Percentiles rank a stretch among this genome's conserved stretches.
These are phyloP conservation scores for Dichotomocladium elegans DNA, from an alignment of 371 early-diverging fungal genomes.

Conservation along the genomic window DNA sequence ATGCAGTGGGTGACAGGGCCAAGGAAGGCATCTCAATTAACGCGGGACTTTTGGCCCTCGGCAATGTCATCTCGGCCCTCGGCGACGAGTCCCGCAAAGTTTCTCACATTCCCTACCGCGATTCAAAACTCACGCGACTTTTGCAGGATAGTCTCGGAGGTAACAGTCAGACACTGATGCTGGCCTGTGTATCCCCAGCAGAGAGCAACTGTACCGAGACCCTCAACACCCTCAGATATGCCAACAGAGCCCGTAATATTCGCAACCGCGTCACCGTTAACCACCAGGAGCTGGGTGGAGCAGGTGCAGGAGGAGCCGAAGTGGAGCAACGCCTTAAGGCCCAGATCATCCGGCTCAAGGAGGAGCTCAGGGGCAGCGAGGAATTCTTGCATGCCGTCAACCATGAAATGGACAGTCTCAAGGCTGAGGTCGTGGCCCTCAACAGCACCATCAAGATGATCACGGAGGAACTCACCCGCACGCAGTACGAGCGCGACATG, in stretches of 20 bases:
- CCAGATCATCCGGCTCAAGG: constrained; percentile 25
- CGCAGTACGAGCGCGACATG: constrained; percentile 25
- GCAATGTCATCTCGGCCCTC: constrained; percentile 97
- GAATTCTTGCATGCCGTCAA: constrained; percentile 37
- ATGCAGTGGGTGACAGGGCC: constrained; percentile 89
- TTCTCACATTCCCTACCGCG: constrained; percentile 91
- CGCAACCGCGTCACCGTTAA: constrained; percentile 65
- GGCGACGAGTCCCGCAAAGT: constrained; percentile 72
- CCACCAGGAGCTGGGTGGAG: constrained; percentile 27
- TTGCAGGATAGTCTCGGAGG: constrained; percentile 95
- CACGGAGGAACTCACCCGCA: constrained; percentile 15
- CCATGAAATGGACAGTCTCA: constrained; percentile 41
- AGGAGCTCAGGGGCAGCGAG: constrained; percentile 32
- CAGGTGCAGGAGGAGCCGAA: constrained; percentile 9
- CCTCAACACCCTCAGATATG: constrained; percentile 87
- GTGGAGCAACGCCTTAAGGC: constrained; percentile 18
- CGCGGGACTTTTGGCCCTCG: constrained; percentile 94
- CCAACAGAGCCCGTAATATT: constrained; percentile 83
- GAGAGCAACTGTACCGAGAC: constrained; percentile 82
- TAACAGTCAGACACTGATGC: constrained; percentile 84
- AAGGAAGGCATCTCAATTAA: constrained; percentile 99
- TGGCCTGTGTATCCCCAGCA: constrained; percentile 85
- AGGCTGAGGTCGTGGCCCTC: constrained; percentile 21
- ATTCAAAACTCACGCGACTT: constrained; percentile 94
- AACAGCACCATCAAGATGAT: constrained; percentile 8